phyloP scores from a whole-genome alignment of 306 rosid species.

The Cucumis melo region DNA sequence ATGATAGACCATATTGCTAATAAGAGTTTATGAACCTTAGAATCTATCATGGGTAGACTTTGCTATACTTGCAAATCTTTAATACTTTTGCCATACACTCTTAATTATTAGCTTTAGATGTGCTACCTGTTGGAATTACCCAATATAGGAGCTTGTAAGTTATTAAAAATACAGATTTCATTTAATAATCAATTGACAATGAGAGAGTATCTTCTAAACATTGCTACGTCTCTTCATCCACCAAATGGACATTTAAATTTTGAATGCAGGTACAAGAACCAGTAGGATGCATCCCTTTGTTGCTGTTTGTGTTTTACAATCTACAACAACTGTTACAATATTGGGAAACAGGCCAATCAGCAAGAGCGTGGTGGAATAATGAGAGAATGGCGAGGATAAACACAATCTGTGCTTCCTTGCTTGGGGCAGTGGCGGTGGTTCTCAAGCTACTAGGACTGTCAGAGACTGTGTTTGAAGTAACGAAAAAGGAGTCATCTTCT shows the following conservation, averaged over 20 bases:
- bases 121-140: too few relatives aligned
- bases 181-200: neutral
- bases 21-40: too few relatives aligned
- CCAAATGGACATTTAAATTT: neutral
- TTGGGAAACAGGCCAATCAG: constrained; percentile 22
- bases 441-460: constrained; percentile 30
- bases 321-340: constrained; percentile 24
- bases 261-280: constrained; percentile 20
- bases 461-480: constrained; percentile 35
- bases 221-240: too few relatives aligned
- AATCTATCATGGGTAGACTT: too few relatives aligned
- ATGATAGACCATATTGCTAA: too few relatives aligned
- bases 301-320: constrained; percentile 14
- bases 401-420: constrained; percentile 25
- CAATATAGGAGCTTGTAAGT: too few relatives aligned
- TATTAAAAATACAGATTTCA: neutral
- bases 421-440: constrained; percentile 22
- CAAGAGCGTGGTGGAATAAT: constrained; percentile 70
- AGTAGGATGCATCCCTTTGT: constrained; percentile 14
- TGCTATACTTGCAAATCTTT: too few relatives aligned
- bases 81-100: too few relatives aligned
- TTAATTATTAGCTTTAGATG: too few relatives aligned
- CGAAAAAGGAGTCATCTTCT: constrained; percentile 30
- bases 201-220: neutral
- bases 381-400: constrained; percentile 39